These are phyloP conservation scores for Pseudogymnoascus sp. DNA, from an alignment of 2,329 filamentous ascomycete genomes.

Conservation along the genomic window DNA sequence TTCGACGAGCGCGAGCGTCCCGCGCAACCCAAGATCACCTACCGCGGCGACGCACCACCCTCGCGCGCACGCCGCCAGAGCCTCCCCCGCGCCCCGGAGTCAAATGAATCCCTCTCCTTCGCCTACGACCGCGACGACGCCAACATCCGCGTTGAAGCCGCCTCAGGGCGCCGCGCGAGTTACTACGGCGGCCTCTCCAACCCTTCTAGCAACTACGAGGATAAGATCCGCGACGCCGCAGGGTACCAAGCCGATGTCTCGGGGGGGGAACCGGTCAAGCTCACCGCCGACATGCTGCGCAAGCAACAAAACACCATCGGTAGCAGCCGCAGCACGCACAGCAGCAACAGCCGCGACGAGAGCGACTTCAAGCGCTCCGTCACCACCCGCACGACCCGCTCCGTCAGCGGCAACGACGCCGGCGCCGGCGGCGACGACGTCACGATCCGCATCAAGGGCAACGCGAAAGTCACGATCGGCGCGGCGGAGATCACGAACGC, in stretches of 20 bases:
- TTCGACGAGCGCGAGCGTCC: slow-evolving; percentile 14
- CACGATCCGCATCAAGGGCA: slow-evolving; percentile 51
- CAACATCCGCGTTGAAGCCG: not conserved
- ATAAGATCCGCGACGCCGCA: slow-evolving; percentile 37
- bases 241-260: slow-evolving; percentile 47
- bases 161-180: not conserved
- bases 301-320: slow-evolving; percentile 40
- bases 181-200: slow-evolving; percentile 8
- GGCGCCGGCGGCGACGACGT: slow-evolving; percentile 41
- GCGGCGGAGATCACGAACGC: slow-evolving; percentile 50
- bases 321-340: slow-evolving; percentile 50
- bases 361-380: slow-evolving; percentile 56
- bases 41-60: slow-evolving; percentile 18
- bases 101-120: not conserved
- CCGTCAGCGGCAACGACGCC: slow-evolving; percentile 30
- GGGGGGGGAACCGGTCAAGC: slow-evolving; percentile 37
- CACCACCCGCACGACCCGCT: slow-evolving; percentile 49
- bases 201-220: slow-evolving; percentile 31
- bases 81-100: not conserved
- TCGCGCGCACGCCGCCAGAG: slow-evolving; percentile 8
- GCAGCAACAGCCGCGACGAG: slow-evolving; percentile 53
- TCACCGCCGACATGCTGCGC: slow-evolving; percentile 48
- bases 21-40: slow-evolving; percentile 16
- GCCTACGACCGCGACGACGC: not conserved
- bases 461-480: slow-evolving; percentile 47